Base-by-base conservation (phyloP, 2,329 filamentous ascomycete genomes). In the Sarocladium oryzae region DNA sequence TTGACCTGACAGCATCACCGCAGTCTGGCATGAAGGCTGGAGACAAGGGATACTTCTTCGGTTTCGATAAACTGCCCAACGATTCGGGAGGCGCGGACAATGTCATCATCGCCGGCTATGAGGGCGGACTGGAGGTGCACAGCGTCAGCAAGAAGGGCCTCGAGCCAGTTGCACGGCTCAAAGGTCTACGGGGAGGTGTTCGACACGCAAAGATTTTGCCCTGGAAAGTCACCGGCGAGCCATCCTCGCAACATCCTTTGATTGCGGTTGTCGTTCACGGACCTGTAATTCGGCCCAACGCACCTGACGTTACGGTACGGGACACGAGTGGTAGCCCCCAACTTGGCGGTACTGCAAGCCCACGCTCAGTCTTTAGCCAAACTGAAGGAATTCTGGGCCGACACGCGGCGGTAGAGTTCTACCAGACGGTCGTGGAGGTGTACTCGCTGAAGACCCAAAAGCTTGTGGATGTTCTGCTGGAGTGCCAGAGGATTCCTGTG, bases 401-500 rank as follows among this genome's bases (percentile, higher is more conserved):
- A 20, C 36, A 30, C 35, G 57, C 69, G 35, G 58, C 65, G 4
- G 73, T 84, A 53, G 78, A 81, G 48, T 41, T 77, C 43, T 95
- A 92, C 61, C 90, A 95, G 66, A 96, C 91, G 0, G 85, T 86
- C 0, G 89, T 96, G 5, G 89, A 96, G 58, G 74, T 97, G 0
- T 95, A 92, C 66, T 96, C 91, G 1, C 71, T 97, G 54, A 82
- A 80, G 58, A 88, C 84, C n/a, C 84, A 84, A 59, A 77, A 80
- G 55, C 79, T 81, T 51, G 69, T 96, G 51, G 79, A 84, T 23
- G 86, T 88, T 1, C 72, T 97, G 8, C 84, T 95, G 54, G 79
- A 84, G 59, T 83, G 85, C 38, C 79, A 87, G 48, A 75, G 81
- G 63, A 72, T 82, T 51, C 70, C 81, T 43, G 67, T 88, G 59